Conservation (phyloP, 2,329 filamentous ascomycete species). For the Phyllosticta citribraziliensis region DNA sequence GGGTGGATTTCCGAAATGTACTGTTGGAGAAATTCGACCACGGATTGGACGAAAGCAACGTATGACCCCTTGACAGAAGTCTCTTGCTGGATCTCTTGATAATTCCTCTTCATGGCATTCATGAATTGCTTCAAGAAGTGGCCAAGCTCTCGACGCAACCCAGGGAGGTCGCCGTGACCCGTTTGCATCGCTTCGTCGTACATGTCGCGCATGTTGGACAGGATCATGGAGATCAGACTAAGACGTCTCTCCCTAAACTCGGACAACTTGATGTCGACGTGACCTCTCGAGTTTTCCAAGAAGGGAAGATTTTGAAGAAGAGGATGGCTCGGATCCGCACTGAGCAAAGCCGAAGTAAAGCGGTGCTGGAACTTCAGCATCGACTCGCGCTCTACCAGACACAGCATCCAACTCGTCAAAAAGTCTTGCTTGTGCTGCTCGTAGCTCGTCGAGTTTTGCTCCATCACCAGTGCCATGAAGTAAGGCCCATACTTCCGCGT, state of each 20-base stretch:
- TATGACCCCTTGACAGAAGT: constrained; percentile 41
- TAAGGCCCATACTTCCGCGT: constrained; percentile 36
- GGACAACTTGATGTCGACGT: constrained; percentile 39
- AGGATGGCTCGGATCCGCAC: constrained; percentile 34
- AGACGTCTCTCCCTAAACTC: constrained; percentile 47
- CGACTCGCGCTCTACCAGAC: constrained; percentile 49
- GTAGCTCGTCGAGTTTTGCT: constrained; percentile 31
- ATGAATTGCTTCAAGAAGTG: constrained; percentile 47
- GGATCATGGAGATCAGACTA: constrained; percentile 44
- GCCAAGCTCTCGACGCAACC: constrained; percentile 38
- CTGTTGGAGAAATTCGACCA: constrained; percentile 52
- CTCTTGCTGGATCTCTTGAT: constrained; percentile 40
- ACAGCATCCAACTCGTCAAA: constrained; percentile 44
- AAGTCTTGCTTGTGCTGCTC: constrained; percentile 39
- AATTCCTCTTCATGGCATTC: constrained; percentile 52
- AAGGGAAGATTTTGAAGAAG: constrained; percentile 52
- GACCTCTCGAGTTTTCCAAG: constrained; percentile 18
- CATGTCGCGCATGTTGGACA: constrained; percentile 50
- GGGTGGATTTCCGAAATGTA: constrained; percentile 48
- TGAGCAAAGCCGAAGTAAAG: constrained; percentile 45
- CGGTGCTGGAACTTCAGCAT: constrained; percentile 52
- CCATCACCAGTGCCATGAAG: constrained; percentile 32
- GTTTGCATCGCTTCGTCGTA: constrained; percentile 16
- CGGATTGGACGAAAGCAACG: constrained; percentile 50
- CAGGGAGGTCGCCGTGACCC: constrained; percentile 10